These are phyloP conservation scores for Candida xiaguanensis DNA, from an alignment of 805 yeast genomes.

Conservation along the genomic window DNA sequence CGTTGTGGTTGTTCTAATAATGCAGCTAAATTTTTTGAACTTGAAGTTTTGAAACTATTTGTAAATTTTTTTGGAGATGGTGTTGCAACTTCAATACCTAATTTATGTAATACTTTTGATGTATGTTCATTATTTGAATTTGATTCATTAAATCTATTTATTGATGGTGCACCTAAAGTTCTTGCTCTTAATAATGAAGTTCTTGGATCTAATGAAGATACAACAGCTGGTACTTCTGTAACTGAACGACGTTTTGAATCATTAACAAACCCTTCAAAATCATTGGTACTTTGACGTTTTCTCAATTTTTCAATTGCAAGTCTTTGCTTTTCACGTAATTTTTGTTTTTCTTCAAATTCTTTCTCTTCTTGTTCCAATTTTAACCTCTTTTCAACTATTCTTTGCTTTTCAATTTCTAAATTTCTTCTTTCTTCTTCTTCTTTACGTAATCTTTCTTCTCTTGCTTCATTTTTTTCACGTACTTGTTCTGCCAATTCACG, in stretches of 20 bases:
- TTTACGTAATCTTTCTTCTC: constrained; percentile 16
- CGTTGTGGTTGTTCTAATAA: constrained; percentile 12
- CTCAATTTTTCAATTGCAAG: constrained; percentile 24
- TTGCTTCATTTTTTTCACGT: constrained; percentile 18
- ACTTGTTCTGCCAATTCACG: constrained; percentile 19
- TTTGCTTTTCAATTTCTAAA: constrained; percentile 11
- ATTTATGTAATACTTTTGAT: constrained; percentile 29
- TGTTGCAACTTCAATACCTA: constrained; percentile 31
- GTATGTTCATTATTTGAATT: constrained; percentile 20
- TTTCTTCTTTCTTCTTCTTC: constrained; percentile 8
- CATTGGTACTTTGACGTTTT: constrained; percentile 16
- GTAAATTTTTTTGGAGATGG: constrained; percentile 12
- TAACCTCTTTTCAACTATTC: constrained; percentile 15
- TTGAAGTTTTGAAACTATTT: constrained; percentile 31
- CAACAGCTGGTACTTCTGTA: constrained; percentile 20
- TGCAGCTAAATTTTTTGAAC: constrained; percentile 28
- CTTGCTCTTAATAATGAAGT: constrained; percentile 34
- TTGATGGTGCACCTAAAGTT: constrained; percentile 25
- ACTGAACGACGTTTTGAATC: constrained; percentile 16
- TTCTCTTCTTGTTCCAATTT: constrained; percentile 13
- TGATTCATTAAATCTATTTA: not conserved
- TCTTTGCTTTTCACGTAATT: constrained; percentile 24
- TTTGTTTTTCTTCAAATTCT: constrained; percentile 11
- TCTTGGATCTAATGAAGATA: constrained; percentile 36
- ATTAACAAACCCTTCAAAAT: constrained; percentile 11